Evolutionary conservation across 257 asterid species (phyloP).

Genomic region (Salvia splendens): DNA sequence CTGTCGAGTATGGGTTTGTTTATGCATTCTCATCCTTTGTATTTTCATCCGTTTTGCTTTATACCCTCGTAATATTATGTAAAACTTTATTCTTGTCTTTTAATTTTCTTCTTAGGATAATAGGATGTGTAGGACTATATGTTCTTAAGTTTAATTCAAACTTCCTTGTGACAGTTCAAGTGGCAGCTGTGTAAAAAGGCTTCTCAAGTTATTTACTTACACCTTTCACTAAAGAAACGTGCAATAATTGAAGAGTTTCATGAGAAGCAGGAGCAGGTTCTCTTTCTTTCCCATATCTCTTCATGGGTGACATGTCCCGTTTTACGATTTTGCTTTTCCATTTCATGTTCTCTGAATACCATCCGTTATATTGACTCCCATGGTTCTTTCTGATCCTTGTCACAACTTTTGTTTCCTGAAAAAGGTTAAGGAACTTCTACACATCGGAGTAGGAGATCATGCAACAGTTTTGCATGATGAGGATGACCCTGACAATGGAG

Average conservation of each 20-base stretch:
- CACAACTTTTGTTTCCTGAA: constrained; percentile 16
- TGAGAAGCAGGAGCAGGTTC: constrained; percentile 96
- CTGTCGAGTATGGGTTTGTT: no score
- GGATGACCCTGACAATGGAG: constrained; percentile 87
- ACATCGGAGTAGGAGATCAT: constrained; percentile 85
- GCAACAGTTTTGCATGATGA: constrained; percentile 69
- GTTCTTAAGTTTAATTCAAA: background rate
- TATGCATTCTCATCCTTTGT: background rate
- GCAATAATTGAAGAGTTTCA: constrained; percentile 81
- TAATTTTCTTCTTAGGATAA: background rate
- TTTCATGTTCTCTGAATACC: background rate
- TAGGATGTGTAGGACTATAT: background rate
- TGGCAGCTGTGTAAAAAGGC: constrained; percentile 88
- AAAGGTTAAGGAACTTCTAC: constrained; percentile 91
- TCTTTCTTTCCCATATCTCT: constrained; percentile 37
- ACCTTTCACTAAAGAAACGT: constrained; percentile 81
- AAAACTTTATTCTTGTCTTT: background rate
- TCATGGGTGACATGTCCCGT: constrained; percentile 29
- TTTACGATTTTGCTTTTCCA: constrained; percentile 16
- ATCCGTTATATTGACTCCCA: background rate
- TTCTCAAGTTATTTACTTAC: constrained; percentile 86
- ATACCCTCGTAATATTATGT: background rate
- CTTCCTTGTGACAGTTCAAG: constrained; percentile 61
- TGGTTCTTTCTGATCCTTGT: constrained; percentile 30
- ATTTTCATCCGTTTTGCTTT: background rate